Conservation (phyloP, 495 filamentous ascomycete species). For the Lichenothelia convexa region DNA sequence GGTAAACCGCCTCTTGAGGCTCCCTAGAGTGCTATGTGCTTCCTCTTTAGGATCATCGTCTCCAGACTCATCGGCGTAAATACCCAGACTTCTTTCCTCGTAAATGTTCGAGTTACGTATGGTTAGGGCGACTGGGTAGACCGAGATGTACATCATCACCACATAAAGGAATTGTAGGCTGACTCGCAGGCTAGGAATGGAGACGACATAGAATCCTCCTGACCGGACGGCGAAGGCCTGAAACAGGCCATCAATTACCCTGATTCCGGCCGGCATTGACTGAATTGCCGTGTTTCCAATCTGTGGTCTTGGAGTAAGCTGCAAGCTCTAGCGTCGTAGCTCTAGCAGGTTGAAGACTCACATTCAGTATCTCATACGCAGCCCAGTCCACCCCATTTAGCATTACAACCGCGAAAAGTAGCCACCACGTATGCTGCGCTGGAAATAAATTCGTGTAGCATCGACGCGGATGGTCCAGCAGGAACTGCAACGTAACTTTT, state of each 20-base stretch:
- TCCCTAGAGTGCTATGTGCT: constrained; percentile 4
- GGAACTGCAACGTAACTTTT: constrained; percentile 55
- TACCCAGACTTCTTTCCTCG: constrained; percentile 46
- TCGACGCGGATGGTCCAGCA: constrained; percentile 60
- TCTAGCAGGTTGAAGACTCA: too few species aligned
- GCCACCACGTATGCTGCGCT: constrained; percentile 59
- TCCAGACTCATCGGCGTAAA: constrained; percentile 35
- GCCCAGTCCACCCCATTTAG: constrained; percentile 72
- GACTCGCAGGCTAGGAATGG: constrained; percentile 49
- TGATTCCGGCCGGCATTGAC: constrained; percentile 33
- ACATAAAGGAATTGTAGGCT: constrained; percentile 65
- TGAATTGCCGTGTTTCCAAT: constrained; percentile 47
- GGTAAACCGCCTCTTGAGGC: constrained; percentile 11
- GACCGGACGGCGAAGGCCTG: constrained; percentile 67
- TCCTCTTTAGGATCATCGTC: constrained; percentile 14
- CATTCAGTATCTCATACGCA: constrained; percentile 61
- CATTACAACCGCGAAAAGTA: constrained; percentile 48
- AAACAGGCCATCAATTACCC: constrained; percentile 63
- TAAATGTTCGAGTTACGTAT: constrained; percentile 28
- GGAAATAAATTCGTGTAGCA: constrained; percentile 79
- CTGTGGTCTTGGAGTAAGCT: too few species aligned
- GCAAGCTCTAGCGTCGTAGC: too few species aligned
- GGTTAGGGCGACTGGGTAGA: constrained; percentile 43
- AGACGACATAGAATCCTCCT: constrained; percentile 71
- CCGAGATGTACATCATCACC: constrained; percentile 79